A percentile compares a stretch with the other conserved stretches of the same genome.
Evolutionary conservation across 805 yeast species (phyloP).

Genomic region (Suhomyces sp.): DNA sequence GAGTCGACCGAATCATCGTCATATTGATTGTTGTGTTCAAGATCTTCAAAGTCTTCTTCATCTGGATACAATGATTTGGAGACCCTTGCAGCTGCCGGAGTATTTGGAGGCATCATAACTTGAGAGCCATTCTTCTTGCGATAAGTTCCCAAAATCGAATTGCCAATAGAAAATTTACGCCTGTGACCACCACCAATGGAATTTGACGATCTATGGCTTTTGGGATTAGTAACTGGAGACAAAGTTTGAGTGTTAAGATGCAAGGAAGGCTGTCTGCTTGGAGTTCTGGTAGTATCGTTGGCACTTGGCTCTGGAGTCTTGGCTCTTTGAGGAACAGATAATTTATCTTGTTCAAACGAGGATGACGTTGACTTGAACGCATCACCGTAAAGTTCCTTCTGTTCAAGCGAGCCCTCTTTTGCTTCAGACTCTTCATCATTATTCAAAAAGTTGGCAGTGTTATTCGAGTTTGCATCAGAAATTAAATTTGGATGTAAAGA

Average conservation of each 20-base stretch:
- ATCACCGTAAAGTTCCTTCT: constrained; percentile 36
- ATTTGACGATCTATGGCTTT: constrained; percentile 37
- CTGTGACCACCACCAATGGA: constrained; percentile 46
- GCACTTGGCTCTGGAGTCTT: constrained; percentile 26
- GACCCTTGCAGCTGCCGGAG: constrained; percentile 50
- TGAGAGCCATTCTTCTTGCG: constrained; percentile 48
- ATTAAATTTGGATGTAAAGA: constrained; percentile 28
- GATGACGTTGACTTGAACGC: constrained; percentile 38
- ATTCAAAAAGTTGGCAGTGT: constrained; percentile 15
- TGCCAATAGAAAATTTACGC: constrained; percentile 63
- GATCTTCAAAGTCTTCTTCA: constrained; percentile 28
- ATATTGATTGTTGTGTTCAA: constrained; percentile 23
- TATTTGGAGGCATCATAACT: constrained; percentile 47
- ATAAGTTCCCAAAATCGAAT: constrained; percentile 46
- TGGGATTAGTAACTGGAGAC: constrained; percentile 27
- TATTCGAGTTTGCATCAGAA: constrained; percentile 12
- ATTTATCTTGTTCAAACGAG: constrained; percentile 15
- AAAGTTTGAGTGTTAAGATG: constrained; percentile 27
- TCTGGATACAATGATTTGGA: constrained; percentile 26
- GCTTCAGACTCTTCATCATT: constrained; percentile 13
- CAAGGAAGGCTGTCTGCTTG: constrained; percentile 39
- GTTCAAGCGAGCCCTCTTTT: constrained; percentile 18
- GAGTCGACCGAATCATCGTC: constrained; percentile 59
- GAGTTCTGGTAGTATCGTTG: constrained; percentile 15
- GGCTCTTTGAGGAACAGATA: constrained; percentile 10